Percentiles rank a stretch among this genome's conserved stretches.
These are phyloP conservation scores for Mitragyna speciosa DNA, from an alignment of 257 asterid genomes.

Conservation along the genomic window DNA sequence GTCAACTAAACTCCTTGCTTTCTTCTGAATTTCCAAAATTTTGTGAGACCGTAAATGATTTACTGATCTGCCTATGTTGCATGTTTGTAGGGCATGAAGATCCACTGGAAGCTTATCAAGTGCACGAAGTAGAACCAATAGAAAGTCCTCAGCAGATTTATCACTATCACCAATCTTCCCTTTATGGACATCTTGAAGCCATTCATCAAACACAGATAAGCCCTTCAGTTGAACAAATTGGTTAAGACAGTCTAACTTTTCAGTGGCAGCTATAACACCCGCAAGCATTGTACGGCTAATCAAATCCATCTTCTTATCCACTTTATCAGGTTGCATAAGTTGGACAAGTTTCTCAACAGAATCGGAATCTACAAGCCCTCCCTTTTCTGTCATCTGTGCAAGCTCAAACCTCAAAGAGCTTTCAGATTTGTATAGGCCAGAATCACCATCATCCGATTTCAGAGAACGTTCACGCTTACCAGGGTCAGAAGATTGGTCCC, in stretches of 20 bases:
- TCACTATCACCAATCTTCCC: conserved; percentile 62
- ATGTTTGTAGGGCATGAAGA: conserved; percentile 81
- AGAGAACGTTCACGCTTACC: conserved; percentile 63
- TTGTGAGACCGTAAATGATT: conserved; percentile 82
- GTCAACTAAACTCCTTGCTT: conserved; percentile 86
- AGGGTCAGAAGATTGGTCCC: conserved; percentile 60
- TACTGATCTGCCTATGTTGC: conserved; percentile 93
- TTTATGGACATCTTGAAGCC: conserved; percentile 92
- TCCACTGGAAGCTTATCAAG: conserved; percentile 88
- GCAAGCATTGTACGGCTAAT: conserved; percentile 66
- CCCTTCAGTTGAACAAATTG: conserved; percentile 78
- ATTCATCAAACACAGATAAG: conserved; percentile 70
- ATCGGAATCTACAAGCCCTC: conserved; percentile 62
- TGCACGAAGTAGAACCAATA: conserved; percentile 77
- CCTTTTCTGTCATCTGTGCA: conserved; percentile 68
- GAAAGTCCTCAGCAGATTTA: conserved; percentile 73
- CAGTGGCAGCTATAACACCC: conserved; percentile 73
- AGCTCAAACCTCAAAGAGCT: conserved; percentile 57
- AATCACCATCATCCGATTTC: conserved; percentile 58
- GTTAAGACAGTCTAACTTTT: conserved; percentile 68
- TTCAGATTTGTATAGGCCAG: conserved; percentile 44
- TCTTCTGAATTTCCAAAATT: conserved; percentile 73
- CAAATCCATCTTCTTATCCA: conserved; percentile 63
- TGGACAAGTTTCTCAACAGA: conserved; percentile 87
- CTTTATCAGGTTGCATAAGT: conserved; percentile 63